Percentiles rank a stretch among this genome's conserved stretches.
Conservation (phyloP, 192 early-diverging fungal species). For the Linnemannia zychae region DNA sequence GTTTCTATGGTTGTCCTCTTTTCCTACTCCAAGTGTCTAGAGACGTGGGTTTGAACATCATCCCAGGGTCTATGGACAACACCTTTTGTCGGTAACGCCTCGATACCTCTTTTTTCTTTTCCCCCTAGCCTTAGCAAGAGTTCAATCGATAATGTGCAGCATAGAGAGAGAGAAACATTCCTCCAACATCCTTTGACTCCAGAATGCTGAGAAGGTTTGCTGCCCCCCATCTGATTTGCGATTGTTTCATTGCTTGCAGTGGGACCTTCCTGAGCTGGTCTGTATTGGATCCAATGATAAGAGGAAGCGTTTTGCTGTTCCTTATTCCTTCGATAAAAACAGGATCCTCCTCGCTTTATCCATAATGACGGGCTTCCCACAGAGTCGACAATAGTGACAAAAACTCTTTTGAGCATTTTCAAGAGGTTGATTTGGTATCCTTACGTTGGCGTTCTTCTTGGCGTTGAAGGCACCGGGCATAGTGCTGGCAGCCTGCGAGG, state of each 20-base stretch:
- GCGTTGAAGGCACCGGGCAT: slow-evolving; percentile 68
- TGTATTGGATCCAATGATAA: background rate
- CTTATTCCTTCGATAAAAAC: background rate
- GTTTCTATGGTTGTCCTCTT: background rate
- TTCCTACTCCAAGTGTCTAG: background rate
- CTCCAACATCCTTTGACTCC: background rate
- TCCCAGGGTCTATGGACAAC: background rate
- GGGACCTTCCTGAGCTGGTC: background rate
- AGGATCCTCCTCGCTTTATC: background rate
- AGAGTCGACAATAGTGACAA: background rate
- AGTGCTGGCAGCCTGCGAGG: slow-evolving; percentile 59
- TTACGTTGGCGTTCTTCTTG: slow-evolving; percentile 70
- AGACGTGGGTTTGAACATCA: background rate
- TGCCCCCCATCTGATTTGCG: background rate
- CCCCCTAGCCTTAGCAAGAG: background rate
- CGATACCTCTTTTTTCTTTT: background rate
- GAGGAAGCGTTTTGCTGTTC: background rate
- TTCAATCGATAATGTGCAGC: background rate
- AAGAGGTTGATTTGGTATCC: slow-evolving; percentile 10
- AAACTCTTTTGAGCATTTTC: background rate
- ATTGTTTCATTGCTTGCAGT: background rate
- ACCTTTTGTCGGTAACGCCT: background rate
- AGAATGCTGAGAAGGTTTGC: background rate
- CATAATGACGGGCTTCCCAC: background rate
- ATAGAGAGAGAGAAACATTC: background rate